A percentile compares a stretch with the other conserved stretches of the same genome.
Evolutionary conservation across 305 asterid species (phyloP).

Genomic region (Ruellia speciosa): DNA sequence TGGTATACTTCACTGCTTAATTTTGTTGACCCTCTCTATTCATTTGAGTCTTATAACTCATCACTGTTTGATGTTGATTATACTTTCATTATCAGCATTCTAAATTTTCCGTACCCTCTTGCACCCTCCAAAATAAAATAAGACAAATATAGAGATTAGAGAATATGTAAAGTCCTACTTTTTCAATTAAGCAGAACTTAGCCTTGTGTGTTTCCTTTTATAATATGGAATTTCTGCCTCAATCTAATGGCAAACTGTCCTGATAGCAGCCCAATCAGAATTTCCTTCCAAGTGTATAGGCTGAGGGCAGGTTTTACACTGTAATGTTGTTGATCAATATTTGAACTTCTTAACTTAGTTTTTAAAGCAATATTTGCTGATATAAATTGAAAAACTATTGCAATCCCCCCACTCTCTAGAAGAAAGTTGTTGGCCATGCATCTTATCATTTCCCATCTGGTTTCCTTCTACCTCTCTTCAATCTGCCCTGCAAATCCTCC

Average conservation of each 20-base stretch:
- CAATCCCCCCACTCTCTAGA: too few relatives aligned
- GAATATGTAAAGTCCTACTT: not conserved
- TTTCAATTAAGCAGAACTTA: not conserved
- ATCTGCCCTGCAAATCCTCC: too few relatives aligned
- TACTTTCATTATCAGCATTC: conserved; percentile 2
- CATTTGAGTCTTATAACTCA: not conserved
- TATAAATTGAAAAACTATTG: too few relatives aligned
- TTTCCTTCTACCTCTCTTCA: not conserved
- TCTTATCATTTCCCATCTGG: conserved; percentile 13
- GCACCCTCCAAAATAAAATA: conserved; percentile 15
- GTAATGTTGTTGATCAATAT: too few relatives aligned
- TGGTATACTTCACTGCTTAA: conserved; percentile 48
- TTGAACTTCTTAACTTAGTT: too few relatives aligned
- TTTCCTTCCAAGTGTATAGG: conserved; percentile 1
- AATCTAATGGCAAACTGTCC: conserved; percentile 11
- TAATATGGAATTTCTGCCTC: conserved; percentile 10
- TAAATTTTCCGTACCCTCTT: not conserved
- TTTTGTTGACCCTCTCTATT: not conserved
- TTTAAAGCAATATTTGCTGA: too few relatives aligned
- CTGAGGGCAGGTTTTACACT: conserved; percentile 18
- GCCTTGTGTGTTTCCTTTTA: conserved; percentile 13
- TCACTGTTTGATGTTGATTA: not conserved
- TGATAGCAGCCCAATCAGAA: conserved; percentile 4
- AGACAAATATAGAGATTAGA: not conserved
- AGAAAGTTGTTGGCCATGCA: conserved; percentile 14